Base-by-base conservation (phyloP, 768 basidiomycete species). In the Rhodotorula babjevae region DNA sequence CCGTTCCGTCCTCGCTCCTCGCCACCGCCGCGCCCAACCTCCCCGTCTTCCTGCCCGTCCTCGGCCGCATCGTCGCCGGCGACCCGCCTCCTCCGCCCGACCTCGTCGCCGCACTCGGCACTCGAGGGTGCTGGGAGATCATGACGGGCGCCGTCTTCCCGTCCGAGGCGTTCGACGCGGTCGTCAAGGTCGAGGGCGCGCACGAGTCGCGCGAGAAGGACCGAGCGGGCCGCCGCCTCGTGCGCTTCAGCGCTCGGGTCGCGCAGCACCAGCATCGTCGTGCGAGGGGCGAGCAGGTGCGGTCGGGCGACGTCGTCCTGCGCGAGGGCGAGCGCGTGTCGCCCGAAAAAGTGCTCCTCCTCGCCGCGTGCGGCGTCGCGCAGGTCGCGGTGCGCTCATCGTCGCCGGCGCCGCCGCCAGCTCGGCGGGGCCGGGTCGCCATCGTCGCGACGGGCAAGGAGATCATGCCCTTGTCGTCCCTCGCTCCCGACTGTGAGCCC, bases 121-220 rank as follows among this genome's bases (percentile, higher is more conserved):
- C n/a, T 9, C 18, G 11, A 6, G 64, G 64, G 1, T 65, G 64
- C 56, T 65, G 64, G 64, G 64, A 65, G 42, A 49, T 65, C 46
- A 65, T 65, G 64, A 65, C 64, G 3, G 64, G 64, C 29, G 55
- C 64, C 21, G 64, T 65, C 56, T 65, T 65, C 46, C 64, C 64
- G 0, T 31, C 44, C 10, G 44, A 47, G 0, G 46, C 10, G 2
- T 65, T 58, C 55, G 64, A 58, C 46, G 55, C 64, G n/a, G 64
- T 65, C 27, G 64, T 65, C 64, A 65, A 65, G 25, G 64, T 65
- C 21, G 64, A 65, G 21, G 56, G 49, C 42, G 29, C 46, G 31
- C 19, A 18, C 23, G 25, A 23, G 8, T 42, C 33, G 42, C 21
- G 19, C 19, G 63, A 31, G 12, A 12, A 8, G 36, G 36, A 40